phyloP scores from a whole-genome alignment of 2,329 filamentous ascomycete species.

The Coniella lustricola region DNA sequence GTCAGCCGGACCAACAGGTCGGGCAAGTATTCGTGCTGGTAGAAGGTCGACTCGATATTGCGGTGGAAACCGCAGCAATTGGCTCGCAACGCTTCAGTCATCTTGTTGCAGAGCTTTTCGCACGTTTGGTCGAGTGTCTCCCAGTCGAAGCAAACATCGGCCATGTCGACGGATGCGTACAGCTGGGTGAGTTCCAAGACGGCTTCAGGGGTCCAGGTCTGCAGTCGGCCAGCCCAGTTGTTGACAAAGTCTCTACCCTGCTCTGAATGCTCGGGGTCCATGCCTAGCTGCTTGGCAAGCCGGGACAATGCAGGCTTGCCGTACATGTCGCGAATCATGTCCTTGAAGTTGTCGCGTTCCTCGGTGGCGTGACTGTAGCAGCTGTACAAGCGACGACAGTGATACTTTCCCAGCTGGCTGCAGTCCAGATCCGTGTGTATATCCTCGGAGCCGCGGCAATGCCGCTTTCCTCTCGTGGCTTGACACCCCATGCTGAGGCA shows the following conservation, averaged over 20 bases:
- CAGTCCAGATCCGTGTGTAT: background rate
- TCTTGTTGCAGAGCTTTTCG: background rate
- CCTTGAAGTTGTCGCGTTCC: background rate
- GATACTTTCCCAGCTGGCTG: background rate
- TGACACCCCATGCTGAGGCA: background rate
- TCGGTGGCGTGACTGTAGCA: background rate
- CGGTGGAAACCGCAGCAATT: background rate
- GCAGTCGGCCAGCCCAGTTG: slow-evolving; percentile 4
- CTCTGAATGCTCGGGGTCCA: background rate
- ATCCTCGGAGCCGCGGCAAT: too few relatives aligned
- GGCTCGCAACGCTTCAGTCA: background rate
- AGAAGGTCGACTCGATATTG: background rate
- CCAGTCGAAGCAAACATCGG: slow-evolving; percentile 6
- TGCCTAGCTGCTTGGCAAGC: background rate
- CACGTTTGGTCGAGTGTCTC: background rate
- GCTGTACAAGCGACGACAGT: background rate
- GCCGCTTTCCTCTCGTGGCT: too few relatives aligned
- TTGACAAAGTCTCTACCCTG: background rate
- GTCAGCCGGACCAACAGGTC: too few relatives aligned
- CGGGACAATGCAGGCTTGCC: background rate
- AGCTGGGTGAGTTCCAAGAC: slow-evolving; percentile 9
- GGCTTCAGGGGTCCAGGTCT: background rate
- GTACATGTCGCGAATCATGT: background rate
- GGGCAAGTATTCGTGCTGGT: background rate
- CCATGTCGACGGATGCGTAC: slow-evolving; percentile 4